Conservation (phyloP, 352 stramenopile genomes). For the Thraustotheca clavata region DNA sequence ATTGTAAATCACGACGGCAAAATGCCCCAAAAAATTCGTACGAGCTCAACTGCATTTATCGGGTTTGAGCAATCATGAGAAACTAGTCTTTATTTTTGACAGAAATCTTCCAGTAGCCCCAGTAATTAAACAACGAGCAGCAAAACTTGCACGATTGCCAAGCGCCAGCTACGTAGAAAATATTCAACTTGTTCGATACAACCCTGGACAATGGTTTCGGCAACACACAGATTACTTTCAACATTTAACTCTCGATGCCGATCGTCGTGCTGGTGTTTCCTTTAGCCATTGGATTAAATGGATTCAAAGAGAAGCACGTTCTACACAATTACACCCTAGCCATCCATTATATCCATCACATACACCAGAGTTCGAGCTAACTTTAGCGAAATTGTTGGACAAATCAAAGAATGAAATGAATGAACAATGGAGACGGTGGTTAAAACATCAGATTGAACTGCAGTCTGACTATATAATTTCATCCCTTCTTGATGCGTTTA, state of each 20-base stretch:
- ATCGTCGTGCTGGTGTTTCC: constrained; percentile 20
- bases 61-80: background rate
- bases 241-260: background rate
- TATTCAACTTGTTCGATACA: constrained; percentile 19
- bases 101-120: background rate
- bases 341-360: constrained; percentile 2
- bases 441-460: background rate
- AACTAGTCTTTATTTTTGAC: background rate
- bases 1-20: background rate
- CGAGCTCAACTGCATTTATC: constrained; percentile 18
- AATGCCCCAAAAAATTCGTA: background rate
- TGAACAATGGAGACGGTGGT: background rate
- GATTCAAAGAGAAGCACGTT: background rate
- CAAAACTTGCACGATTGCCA: constrained; percentile 2
- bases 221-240: constrained; percentile 20
- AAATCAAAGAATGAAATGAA: background rate
- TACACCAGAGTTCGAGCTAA: background rate
- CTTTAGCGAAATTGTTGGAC: background rate
- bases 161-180: background rate
- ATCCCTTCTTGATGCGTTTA: constrained; percentile 7
- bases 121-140: background rate
- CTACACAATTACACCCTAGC: background rate
- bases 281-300: constrained; percentile 10
- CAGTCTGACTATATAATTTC: constrained; percentile 11
- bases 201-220: constrained; percentile 12